Base-by-base conservation (phyloP, 768 basidiomycete species). In the Mycena floridula region DNA sequence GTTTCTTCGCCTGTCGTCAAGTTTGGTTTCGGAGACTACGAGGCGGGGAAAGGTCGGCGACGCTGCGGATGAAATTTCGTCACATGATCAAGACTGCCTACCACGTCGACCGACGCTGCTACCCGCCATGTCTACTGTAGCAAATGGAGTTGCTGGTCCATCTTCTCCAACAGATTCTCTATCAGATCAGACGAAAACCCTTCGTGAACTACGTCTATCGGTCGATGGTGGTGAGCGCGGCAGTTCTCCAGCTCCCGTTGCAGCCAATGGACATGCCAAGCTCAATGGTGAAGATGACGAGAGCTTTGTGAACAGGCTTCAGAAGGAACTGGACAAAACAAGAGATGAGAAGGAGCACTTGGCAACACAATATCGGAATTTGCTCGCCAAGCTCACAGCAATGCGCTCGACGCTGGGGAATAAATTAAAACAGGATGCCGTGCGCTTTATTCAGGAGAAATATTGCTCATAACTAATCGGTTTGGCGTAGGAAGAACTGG, bases 371-470 rank as follows among this genome's bases (percentile, higher is more conserved):
- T 94, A 98, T 64, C 79, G 80, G 47, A 85, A 78, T 51, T 72
- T 99, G 27, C 73, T 99, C 15, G 79, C 82, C 28, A 97, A 91
- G 65, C 70, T 98, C 37, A 93, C 91, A 2, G 78, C 85, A 25
- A 97, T 99, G 94, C 79, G 94, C 20, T 89, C 84, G 27, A 88
- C 89, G 18, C 71, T 98, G 42, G 92, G 94, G 25, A 94, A 90
- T 59, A 97, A 97, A 64, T 73, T 98, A 45, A 82, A 88, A 62
- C 90, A 95, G 62, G 96, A 98, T 65, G 96, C 96, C 56, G 96
- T 98, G 16, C 11, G 22, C 22, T 16, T 36, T 15, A 43, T 36
- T 44, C 40, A 28, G 1, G 22, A n/a, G 30, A 48, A 20, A 30
- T 9, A 47, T 22, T 15, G 27, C 43, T 49, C 48, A 47, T 41